Percentiles rank a stretch among this genome's conserved stretches.
These are phyloP conservation scores for Lentinula guzmanii DNA, from an alignment of 768 basidiomycete species.

Conservation along the genomic window DNA sequence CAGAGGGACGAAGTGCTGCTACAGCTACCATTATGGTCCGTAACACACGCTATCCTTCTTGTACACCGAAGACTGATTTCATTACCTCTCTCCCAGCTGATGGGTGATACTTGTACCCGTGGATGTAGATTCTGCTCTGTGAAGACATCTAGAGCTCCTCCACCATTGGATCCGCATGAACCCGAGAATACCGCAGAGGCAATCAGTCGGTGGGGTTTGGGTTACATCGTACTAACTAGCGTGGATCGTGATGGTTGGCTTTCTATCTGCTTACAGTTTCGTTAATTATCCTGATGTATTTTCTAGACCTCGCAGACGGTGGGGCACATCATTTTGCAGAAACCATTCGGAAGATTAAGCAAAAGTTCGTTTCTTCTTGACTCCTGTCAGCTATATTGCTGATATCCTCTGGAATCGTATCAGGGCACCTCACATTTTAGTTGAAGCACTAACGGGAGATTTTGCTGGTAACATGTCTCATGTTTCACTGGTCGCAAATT, in stretches of 20 bases:
- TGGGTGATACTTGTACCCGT: conserved; percentile 98
- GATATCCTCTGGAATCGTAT: conserved; percentile 2
- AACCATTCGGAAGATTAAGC: conserved; percentile 92
- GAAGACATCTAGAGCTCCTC: conserved; percentile 84
- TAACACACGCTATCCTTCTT: not conserved
- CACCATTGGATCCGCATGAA: conserved; percentile 91
- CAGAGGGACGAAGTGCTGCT: conserved; percentile 73
- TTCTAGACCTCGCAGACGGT: conserved; percentile 81
- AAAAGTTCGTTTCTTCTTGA: conserved; percentile 54
- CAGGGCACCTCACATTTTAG: conserved; percentile 91
- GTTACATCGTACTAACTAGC: conserved; percentile 95
- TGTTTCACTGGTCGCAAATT: conserved; percentile 80
- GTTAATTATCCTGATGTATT: not conserved
- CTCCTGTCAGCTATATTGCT: not conserved
- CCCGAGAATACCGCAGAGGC: conserved; percentile 99
- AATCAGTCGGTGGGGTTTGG: conserved; percentile 94
- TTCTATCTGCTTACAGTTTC: not conserved
- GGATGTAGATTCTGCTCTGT: conserved; percentile 98
- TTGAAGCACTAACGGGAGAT: conserved; percentile 95
- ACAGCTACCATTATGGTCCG: conserved; percentile 98
- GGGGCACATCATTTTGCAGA: conserved; percentile 94
- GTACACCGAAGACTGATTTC: not conserved
- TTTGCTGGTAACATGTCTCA: conserved; percentile 76
- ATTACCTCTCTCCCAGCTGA: conserved; percentile 50
- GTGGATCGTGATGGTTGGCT: conserved; percentile 88